phyloP scores from a whole-genome alignment of 2,329 filamentous ascomycete genomes.

The Nigrospora osmanthi region DNA sequence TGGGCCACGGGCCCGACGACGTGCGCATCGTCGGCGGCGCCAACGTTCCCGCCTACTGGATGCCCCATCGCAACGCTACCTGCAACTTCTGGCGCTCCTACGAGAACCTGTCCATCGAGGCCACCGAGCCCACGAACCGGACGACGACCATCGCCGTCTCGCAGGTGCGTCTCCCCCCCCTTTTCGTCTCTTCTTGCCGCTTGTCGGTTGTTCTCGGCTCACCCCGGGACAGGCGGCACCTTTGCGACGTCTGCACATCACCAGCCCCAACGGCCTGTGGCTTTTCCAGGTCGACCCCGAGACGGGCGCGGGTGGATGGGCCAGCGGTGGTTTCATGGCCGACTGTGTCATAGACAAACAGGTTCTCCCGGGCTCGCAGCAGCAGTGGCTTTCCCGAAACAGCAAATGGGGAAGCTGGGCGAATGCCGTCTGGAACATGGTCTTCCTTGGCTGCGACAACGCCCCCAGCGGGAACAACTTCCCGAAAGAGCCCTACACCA shows the following conservation, averaged over 20 bases:
- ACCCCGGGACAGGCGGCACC: constrained; percentile 14
- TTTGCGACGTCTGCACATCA: constrained; percentile 20
- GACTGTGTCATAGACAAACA: constrained; percentile 21
- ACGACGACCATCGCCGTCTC: constrained; percentile 25
- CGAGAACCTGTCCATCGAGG: constrained; percentile 23
- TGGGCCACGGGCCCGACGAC: constrained; percentile 20
- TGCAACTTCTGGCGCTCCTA: constrained; percentile 25
- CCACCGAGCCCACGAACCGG: constrained; percentile 19
- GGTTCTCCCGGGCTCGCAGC: constrained; percentile 23
- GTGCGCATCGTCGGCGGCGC: constrained; percentile 22
- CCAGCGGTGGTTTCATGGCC: constrained; percentile 24
- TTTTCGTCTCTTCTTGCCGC: background rate
- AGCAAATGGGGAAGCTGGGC: constrained; percentile 23
- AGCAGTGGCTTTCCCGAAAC: constrained; percentile 25
- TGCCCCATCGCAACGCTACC: constrained; percentile 24
- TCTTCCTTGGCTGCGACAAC: constrained; percentile 20
- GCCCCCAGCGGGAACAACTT: constrained; percentile 19
- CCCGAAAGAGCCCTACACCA: constrained; percentile 19
- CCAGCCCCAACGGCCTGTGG: constrained; percentile 21
- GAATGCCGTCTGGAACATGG: constrained; percentile 26
- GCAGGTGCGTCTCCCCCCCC: constrained; percentile 7
- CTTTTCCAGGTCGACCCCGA: constrained; percentile 23
- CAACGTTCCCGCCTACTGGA: constrained; percentile 25
- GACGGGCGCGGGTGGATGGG: constrained; percentile 22
- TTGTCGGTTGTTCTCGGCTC: background rate